Evolutionary conservation across 371 early-diverging fungal species (phyloP).

Genomic region (Furculomyces boomerangus): DNA sequence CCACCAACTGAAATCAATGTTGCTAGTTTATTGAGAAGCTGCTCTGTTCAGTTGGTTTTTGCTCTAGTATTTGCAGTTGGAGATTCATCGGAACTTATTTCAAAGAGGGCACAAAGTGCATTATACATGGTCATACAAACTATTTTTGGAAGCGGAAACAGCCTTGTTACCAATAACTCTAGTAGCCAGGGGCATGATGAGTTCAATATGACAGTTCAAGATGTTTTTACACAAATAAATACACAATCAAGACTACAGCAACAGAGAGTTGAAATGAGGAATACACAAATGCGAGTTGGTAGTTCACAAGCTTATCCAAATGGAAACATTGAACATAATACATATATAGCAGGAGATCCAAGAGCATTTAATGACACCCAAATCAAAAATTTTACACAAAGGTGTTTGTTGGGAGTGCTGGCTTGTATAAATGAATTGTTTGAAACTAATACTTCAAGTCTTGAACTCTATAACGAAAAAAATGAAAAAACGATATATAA

Average conservation of each 20-base stretch:
- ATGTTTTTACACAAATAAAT: neutral
- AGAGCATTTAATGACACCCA: no score
- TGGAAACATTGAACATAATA: no score
- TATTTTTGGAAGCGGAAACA: no score
- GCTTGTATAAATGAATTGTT: neutral
- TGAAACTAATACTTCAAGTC: neutral
- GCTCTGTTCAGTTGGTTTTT: conserved; percentile 1
- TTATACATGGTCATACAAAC: neutral
- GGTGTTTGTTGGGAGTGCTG: neutral
- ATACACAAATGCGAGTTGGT: no score
- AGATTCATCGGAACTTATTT: neutral
- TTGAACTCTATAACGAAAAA: neutral
- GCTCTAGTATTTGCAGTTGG: neutral
- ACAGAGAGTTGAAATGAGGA: neutral
- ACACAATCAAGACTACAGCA: neutral
- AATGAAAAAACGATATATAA: neutral
- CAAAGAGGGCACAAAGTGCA: neutral
- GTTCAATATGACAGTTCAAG: neutral
- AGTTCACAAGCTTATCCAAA: no score
- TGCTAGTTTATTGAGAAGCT: conserved; percentile 1
- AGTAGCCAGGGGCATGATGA: neutral
- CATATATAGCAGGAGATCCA: no score
- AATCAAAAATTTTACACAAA: neutral
- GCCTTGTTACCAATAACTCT: neutral
- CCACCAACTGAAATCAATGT: neutral